Conservation (phyloP, 805 yeast species). For the Pichia pseudocactophila region DNA sequence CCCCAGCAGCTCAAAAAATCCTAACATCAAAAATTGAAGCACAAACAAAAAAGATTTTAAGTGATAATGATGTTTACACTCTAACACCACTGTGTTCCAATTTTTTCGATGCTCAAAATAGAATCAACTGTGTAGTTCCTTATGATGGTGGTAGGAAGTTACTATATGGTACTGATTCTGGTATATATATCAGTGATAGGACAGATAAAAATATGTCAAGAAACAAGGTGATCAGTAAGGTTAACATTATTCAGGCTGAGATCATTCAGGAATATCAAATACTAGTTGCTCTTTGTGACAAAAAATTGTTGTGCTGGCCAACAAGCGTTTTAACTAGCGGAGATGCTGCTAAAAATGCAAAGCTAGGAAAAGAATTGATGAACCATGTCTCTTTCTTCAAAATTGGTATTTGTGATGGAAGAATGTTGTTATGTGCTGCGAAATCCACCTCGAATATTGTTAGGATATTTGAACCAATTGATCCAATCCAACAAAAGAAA, state of each 20-base stretch:
- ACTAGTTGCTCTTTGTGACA: slow-evolving; percentile 72
- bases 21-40: slow-evolving; percentile 69
- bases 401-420: slow-evolving; percentile 87
- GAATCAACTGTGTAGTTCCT: slow-evolving; percentile 86
- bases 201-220: slow-evolving; percentile 39
- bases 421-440: slow-evolving; percentile 82
- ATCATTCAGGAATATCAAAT: slow-evolving; percentile 87
- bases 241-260: slow-evolving; percentile 80
- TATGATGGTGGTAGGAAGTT: slow-evolving; percentile 90
- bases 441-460: slow-evolving; percentile 72
- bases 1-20: slow-evolving; percentile 63
- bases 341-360: slow-evolving; percentile 42
- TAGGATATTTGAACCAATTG: slow-evolving; percentile 81
- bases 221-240: slow-evolving; percentile 61
- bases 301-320: slow-evolving; percentile 68
- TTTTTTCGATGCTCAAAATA: slow-evolving; percentile 63
- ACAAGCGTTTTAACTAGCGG: slow-evolving; percentile 52
- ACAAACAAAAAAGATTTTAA: slow-evolving; percentile 69
- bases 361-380: slow-evolving; percentile 68
- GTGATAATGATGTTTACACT: slow-evolving; percentile 71
- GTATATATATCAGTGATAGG: slow-evolving; percentile 74
- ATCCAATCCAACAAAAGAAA: slow-evolving; percentile 51
- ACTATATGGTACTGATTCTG: slow-evolving; percentile 85
- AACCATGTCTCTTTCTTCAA: slow-evolving; percentile 87
- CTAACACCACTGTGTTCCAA: slow-evolving; percentile 65